Evolutionary conservation across 805 yeast species (phyloP), one percentile per base, ranked within the genome.

Genomic region (Schwanniomyces vanrijiae): DNA sequence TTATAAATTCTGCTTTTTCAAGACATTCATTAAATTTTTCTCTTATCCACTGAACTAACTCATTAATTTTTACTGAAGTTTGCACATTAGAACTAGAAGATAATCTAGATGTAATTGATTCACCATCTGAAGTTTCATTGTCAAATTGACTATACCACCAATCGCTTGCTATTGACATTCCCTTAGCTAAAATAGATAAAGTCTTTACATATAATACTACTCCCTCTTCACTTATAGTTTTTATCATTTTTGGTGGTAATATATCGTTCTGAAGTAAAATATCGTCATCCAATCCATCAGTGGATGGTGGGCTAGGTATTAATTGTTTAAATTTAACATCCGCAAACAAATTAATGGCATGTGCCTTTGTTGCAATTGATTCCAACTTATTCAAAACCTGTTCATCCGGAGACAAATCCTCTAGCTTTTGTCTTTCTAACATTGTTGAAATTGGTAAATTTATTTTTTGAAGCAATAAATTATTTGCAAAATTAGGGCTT

Each of bases 11-110:
- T 0, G 97, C 97, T 62, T 84, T 87, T 51, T 88, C 96, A 49
- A 92, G 76, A 47, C 89, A 82, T 59, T 90, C 96, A 65, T 94
- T 92, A 68, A 90, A 92, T 51, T 83, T 79, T 48, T 86, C 90
- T 49, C 98, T 78, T 6, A 89, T 84, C 96, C 97, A 90, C 67
- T 94, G 97, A 10, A 90, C 95, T 40, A 87, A 71, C 59, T 78
- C 82, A 61, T 85, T 85, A 55, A 86, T 67, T 48, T 77, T 74
- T 5, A 66, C 56, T 4, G 71, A 61, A 1, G 54, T 52, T 18
- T 58, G 64, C 24, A 59, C 39, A 43, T 58, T 55, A 10, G 50
- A n/a, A 18, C 29, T 44, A 18, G 8, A 40, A 40, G 26, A 33
- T 34, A 34, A 25, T 18, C 25, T 37, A 37, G 24, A 34, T n/a